phyloP scores from a whole-genome alignment of 2,329 filamentous ascomycete genomes.

The Fusarium brevicatenulatum region DNA sequence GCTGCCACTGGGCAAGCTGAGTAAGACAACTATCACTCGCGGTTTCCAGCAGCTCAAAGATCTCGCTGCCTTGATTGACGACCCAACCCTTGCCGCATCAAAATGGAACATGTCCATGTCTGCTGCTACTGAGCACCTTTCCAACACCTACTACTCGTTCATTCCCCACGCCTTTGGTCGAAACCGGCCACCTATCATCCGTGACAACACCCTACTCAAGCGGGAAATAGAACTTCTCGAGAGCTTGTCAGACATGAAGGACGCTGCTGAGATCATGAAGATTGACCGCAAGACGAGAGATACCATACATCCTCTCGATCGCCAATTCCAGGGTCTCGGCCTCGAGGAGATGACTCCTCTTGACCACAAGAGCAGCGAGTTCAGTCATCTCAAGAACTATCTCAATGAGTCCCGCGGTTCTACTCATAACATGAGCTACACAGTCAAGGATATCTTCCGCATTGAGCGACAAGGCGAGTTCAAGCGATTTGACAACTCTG shows the following conservation, averaged over 20 bases:
- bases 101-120: constrained; percentile 53
- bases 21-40: constrained; percentile 77
- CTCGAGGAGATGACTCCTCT: constrained; percentile 82
- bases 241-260: constrained; percentile 85
- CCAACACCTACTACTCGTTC: constrained; percentile 81
- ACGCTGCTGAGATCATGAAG: constrained; percentile 81
- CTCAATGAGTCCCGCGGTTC: constrained; percentile 72
- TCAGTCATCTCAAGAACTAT: constrained; percentile 71
- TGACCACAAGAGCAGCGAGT: constrained; percentile 69
- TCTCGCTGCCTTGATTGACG: constrained; percentile 72
- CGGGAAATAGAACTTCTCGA: constrained; percentile 83
- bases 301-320: constrained; percentile 73
- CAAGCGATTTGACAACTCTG: constrained; percentile 71
- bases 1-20: constrained; percentile 84
- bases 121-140: constrained; percentile 68
- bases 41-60: constrained; percentile 84
- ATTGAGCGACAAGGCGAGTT: constrained; percentile 80
- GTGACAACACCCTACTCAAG: constrained; percentile 67
- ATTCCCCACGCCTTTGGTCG: constrained; percentile 87
- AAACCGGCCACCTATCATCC: constrained; percentile 75
- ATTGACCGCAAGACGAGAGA: constrained; percentile 60
- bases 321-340: constrained; percentile 75
- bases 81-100: constrained; percentile 57
- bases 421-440: constrained; percentile 71
- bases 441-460: constrained; percentile 81